Base-by-base conservation (phyloP, 73 alveolate species). In the Symbiodinium natans region DNA sequence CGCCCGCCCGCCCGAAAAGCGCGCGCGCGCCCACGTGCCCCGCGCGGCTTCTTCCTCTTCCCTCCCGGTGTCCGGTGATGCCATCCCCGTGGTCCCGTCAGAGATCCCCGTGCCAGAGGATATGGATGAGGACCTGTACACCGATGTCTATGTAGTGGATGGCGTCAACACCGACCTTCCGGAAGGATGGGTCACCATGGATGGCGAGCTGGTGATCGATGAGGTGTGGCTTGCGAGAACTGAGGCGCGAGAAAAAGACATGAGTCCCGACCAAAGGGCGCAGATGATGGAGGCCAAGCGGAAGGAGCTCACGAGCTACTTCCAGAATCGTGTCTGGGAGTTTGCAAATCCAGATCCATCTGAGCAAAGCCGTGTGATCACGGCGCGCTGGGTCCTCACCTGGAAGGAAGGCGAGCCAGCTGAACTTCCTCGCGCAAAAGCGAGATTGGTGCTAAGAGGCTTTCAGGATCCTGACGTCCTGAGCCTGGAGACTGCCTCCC, bases 381-480 rank as follows among this genome's bases (percentile, higher is more conserved):
- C 97, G 0, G 97, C 97, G 17, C 48, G 92, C 3, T 75, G 98
- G 92, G 92, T 92, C 21, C 13, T 74, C 10, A 48, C 42, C 3
- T 77, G 90, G 92, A 92, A 92, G 83, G 39, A 34, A 0, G 41
- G 27, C 19, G 68, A 29, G 29, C 77, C 41, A 0, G 38, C 33
- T 0, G 43, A 5, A 1, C 71, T 29, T 27, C 71, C 41, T 52
- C 39, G 74, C 21, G 90, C 98, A 29, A 92, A 92, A 27, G 98
- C 98, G 8, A n/a, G 98, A 0, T 42, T 75, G 27, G 98, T 92
- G 25, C 84, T 92, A 10, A 41, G 83, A 1, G 98, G 92, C 7
- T 92, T 63, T n/a, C 54, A 74, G 27, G 98, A 92, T 41, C 98
- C 83, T 9, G 98, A 77, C 43, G n/a, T 75, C 23, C 41, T 46